Evolutionary conservation across 2,329 filamentous ascomycete genomes (phyloP), one percentile per base, ranked within the genome.

Genomic region (Fusarium chuoi): DNA sequence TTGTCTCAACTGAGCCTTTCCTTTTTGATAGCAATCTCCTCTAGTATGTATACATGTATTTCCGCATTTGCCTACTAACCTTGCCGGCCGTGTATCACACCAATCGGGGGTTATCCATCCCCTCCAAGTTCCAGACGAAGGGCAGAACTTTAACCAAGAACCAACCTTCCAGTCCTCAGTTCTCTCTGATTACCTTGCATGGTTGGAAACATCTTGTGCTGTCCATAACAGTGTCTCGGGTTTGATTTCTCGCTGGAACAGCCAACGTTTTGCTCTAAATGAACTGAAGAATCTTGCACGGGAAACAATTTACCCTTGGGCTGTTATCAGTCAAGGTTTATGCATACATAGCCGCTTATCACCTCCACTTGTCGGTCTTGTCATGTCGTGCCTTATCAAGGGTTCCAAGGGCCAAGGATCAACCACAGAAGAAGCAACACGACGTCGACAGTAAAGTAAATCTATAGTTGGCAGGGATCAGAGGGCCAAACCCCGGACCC

Each of bases 401-500:
- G 38, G 17, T 41, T 56, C 18, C 24, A 42, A 33, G 35, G 39
- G 6, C 38, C 45, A 42, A 55, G 51, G 36, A 36, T 52, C 26
- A 42, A 60, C 70, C 70, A 73, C 71, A 24, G 33, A 48, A 36
- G 20, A 48, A 58, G 56, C 56, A 35, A 51, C 28, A 46, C 41
- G 24, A 58, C 46, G 55, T 48, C 42, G 33, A 58, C 56, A 51
- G 24, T 55, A 48, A 65, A 51, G 24, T 55, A 48, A 65, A 61
- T 56, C 38, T 66, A 49, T 58, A 61, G 48, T 48, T 57, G 57
- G 28, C 72, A 73, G 48, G 72, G 72, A 49, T 66, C 14, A 39
- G 42, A 59, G 54, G 63, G 35, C 45, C 35, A 45, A 59, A 46
- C 59, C 71, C 71, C 68, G 26, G 60, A 73, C 71, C 60, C 71